Evolutionary conservation across 1,139 yeast genomes (phyloP).

Genomic region (Nadsonia starkeyi-henricii): DNA sequence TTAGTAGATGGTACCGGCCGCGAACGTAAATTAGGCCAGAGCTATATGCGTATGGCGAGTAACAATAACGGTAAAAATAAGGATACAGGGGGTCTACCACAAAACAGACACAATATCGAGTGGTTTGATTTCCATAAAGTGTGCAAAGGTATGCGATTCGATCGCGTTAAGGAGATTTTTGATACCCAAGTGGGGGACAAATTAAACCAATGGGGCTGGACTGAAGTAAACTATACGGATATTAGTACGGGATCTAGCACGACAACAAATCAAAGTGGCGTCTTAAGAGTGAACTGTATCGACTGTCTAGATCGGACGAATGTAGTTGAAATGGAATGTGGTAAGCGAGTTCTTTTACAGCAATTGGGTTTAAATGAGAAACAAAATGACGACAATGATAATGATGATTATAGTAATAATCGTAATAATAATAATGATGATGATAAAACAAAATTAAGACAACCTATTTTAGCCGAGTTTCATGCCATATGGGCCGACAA

Average conservation of each 20-base stretch:
- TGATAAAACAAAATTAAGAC: too few species aligned
- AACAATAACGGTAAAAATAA: too few species aligned
- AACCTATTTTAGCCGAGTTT: conserved; percentile 14
- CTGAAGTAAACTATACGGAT: conserved; percentile 12
- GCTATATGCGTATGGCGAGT: too few species aligned
- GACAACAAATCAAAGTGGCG: conserved; percentile 21
- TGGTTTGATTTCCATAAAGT: conserved; percentile 34
- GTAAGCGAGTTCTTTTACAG: conserved; percentile 16
- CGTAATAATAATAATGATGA: background rate
- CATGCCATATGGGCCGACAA: conserved; percentile 32
- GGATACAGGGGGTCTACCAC: too few species aligned
- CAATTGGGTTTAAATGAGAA: conserved; percentile 15
- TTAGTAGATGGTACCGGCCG: conserved; percentile 26
- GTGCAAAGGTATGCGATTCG: conserved; percentile 29
- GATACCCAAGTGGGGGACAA: conserved; percentile 11
- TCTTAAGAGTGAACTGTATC: conserved; percentile 28
- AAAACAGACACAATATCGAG: conserved; percentile 20
- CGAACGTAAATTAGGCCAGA: conserved; percentile 16
- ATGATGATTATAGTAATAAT: background rate
- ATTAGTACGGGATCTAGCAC: background rate
- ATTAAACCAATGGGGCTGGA: too few species aligned
- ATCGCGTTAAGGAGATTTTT: conserved; percentile 21
- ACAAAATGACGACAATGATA: conserved; percentile 3
- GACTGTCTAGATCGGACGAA: conserved; percentile 34
- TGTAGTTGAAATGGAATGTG: conserved; percentile 26